Conservation (phyloP, 2,329 filamentous ascomycete species). For the Aspergillus sp. region DNA sequence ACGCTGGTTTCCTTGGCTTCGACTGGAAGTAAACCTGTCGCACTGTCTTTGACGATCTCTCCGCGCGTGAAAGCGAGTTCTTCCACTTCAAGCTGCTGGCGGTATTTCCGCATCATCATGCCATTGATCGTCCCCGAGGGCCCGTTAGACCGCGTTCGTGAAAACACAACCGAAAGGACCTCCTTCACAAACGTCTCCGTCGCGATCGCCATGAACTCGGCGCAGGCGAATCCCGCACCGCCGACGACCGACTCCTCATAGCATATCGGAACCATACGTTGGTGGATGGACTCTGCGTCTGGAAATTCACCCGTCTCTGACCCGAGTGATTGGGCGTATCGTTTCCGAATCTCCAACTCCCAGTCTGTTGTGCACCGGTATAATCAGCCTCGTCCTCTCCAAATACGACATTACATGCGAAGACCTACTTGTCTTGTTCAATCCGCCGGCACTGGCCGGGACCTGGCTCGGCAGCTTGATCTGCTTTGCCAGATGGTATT, state of each 20-base stretch:
- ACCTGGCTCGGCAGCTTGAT: constrained; percentile 59
- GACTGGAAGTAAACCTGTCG: constrained; percentile 71
- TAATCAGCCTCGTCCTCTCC: constrained; percentile 13
- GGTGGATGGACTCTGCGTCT: constrained; percentile 54
- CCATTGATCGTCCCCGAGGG: constrained; percentile 64
- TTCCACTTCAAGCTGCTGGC: constrained; percentile 69
- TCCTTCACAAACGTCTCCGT: constrained; percentile 64
- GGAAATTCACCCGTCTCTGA: constrained; percentile 63
- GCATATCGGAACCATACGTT: constrained; percentile 63
- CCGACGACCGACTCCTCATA: constrained; percentile 61
- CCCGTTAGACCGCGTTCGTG: constrained; percentile 55
- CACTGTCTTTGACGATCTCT: constrained; percentile 68
- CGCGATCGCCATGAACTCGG: constrained; percentile 60
- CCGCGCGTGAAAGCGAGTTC: constrained; percentile 72
- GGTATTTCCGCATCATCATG: constrained; percentile 78
- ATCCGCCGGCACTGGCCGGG: constrained; percentile 66
- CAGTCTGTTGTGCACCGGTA: constrained; percentile 44
- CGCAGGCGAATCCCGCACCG: constrained; percentile 52
- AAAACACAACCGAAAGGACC: constrained; percentile 54
- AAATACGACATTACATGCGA: constrained; percentile 8
- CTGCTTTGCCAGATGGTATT: constrained; percentile 45
- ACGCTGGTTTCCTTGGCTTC: constrained; percentile 75
- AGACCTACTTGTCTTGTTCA: constrained; percentile 73
- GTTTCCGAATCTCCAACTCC: constrained; percentile 64
- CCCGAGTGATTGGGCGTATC: constrained; percentile 61